Base-by-base conservation (phyloP, 371 early-diverging fungal genomes). In the Haplosporangium sp. region DNA sequence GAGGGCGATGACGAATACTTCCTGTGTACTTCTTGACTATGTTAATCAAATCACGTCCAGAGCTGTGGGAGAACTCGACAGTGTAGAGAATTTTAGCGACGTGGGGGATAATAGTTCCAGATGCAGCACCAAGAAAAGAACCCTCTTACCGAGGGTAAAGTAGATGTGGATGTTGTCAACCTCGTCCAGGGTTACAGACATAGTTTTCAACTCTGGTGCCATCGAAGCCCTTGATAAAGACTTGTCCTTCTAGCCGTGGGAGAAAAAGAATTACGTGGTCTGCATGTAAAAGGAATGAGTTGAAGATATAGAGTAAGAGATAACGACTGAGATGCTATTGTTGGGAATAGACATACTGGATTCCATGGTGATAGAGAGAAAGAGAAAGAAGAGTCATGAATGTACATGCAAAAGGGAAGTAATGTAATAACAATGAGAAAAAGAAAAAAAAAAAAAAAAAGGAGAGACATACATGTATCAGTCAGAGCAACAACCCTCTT, bases 131-230 rank as follows among this genome's bases (percentile, higher is more conserved):
- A 56, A 99, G 92, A 87, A 99, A 37, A 99, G 88, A 13, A 99
- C 99, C 90, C 99, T 99, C 85, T 94, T 93, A 71, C 99, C 99
- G 34, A 99, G 99, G 39, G 91, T 92, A 85, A 99, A 97, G 87
- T 96, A 94, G 75, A 99, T 97, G 87, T 96, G 94, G 75, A 99
- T 94, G 86, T 98, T 89, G 85, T 99, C 99, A 63, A 99, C 87
- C 89, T 99, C 99, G 85, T 99, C 98, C 19, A 99, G 99, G 99
- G 90, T 99, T 99, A 99, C 99, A 99, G 63, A 99, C 98, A 83
- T 99, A 93, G 90, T 99, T 99, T 90, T 99, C 99, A 59, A 94
- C 93, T 91, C 99, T 99, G 84, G 95, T 91, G 53, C 97, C 96
- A 61, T 99, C 99, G 62, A 92, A 87, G 68, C 95, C 96, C 48